Evolutionary conservation across 305 asterid genomes (phyloP), one percentile per base, ranked within the genome.

Genomic region (Plantago coronopus): DNA sequence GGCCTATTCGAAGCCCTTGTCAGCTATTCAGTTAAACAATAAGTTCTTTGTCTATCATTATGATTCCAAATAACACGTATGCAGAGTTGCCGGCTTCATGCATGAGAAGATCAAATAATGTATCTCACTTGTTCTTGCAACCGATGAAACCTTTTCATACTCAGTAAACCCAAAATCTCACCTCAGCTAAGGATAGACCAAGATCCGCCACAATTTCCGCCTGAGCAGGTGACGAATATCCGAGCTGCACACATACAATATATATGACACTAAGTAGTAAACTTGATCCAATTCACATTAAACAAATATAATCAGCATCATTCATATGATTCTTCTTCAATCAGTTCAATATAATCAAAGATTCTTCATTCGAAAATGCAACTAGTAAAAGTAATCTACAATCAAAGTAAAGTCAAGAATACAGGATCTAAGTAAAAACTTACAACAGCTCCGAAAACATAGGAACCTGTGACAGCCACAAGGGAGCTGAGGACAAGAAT

Each of bases 191-290:
- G 10, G 95, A 74, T 38, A 89, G 74, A 34, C 81, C 86, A 64
- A 89, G 83, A 63, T 89, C 97, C 56, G 66, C 72, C 44, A 89
- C 59, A 62, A 89, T 85, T 48, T 90, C 95, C 20, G 80, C 61
- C 69, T 87, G 87, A 62, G 95, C 93, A 15, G 97, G 96, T 17
- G 95, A 87, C 21, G 97, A 84, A 76, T 62, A 87, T 70, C 96
- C 96, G 63, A 85, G 84, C 97, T 87, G 34, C 34, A 27, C 34
- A 27, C 7, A 2, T 27, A 27, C 34, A 27, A 1, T 8, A 27
- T 25, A 2, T 25, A 2, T 25, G 29, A 2, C 29, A 25, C 29
- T 25, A 77, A 72, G 67, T 15, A 68, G 64, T 64, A 58, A 47
- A 68, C 76, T n/a, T n/a, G n/a, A n/a, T n/a, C n/a, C n/a, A n/a